Conservation (phyloP, 1,284 basidiomycete species). For the Takashimella koratensis region DNA sequence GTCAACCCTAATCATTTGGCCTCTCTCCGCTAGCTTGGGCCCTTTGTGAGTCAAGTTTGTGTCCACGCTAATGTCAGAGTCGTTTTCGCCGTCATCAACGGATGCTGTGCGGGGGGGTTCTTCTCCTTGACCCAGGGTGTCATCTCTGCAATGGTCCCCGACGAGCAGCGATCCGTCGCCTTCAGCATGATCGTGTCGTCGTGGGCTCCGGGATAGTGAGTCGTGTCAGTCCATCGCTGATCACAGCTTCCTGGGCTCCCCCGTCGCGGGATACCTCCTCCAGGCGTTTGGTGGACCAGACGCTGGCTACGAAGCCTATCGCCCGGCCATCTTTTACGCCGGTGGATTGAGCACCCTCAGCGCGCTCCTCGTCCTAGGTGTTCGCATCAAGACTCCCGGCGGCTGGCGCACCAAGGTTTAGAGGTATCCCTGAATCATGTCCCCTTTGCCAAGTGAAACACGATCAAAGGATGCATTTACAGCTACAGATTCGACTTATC, state of each 20-base stretch:
- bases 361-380: not conserved
- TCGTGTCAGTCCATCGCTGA: not conserved
- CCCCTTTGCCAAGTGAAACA: no score
- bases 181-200: conserved; percentile 30
- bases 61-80: conserved; percentile 1
- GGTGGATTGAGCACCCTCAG: conserved; percentile 18
- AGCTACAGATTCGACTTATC: no score
- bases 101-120: conserved; percentile 25
- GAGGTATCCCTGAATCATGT: no score
- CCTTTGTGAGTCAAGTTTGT: conserved; percentile 7
- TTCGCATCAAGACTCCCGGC: not conserved
- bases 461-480: no score
- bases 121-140: conserved; percentile 32
- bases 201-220: conserved; percentile 23
- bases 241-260: conserved; percentile 21
- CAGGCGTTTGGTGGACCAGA: conserved; percentile 20
- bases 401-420: not conserved
- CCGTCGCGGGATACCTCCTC: conserved; percentile 28
- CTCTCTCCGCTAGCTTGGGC: conserved; percentile 14
- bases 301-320: conserved; percentile 20
- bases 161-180: conserved; percentile 17
- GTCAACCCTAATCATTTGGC: conserved; percentile 26
- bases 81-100: conserved; percentile 27
- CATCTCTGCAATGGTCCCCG: conserved; percentile 18
- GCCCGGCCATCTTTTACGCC: conserved; percentile 32